phyloP scores from a whole-genome alignment of 768 basidiomycete species.

The Lactarius vividus region DNA sequence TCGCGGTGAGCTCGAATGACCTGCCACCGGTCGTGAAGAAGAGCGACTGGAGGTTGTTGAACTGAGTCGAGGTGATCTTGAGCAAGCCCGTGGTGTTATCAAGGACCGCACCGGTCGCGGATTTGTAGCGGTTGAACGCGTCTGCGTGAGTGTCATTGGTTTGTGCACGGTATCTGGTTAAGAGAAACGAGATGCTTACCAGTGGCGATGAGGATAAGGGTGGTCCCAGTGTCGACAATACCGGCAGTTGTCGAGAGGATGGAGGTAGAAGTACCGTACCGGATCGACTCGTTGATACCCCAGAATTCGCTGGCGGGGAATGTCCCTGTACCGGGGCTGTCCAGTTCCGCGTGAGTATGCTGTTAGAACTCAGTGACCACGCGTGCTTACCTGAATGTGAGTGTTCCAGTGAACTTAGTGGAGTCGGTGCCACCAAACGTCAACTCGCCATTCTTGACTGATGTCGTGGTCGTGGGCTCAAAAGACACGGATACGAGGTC shows the following conservation, averaged over 20 bases:
- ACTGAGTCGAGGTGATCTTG: slow-evolving; percentile 50
- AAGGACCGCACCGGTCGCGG: slow-evolving; percentile 34
- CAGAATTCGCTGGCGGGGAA: slow-evolving; percentile 31
- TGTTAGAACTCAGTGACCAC: neutral
- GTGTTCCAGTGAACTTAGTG: too few relatives aligned
- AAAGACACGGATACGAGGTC: too few relatives aligned
- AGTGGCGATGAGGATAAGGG: slow-evolving; percentile 31
- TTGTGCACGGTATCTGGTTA: neutral
- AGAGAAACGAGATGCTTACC: slow-evolving; percentile 11
- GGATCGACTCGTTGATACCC: slow-evolving; percentile 34
- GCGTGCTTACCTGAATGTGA: neutral
- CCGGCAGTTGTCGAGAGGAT: slow-evolving; percentile 34
- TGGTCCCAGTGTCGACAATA: slow-evolving; percentile 35
- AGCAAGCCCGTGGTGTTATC: slow-evolving; percentile 45
- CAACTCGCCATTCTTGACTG: neutral
- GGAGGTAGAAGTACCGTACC: slow-evolving; percentile 29
- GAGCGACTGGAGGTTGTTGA: slow-evolving; percentile 49
- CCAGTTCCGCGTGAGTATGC: slow-evolving; percentile 31
- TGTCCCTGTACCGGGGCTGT: slow-evolving; percentile 32
- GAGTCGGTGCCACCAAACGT: too few relatives aligned
- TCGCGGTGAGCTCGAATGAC: slow-evolving; percentile 40
- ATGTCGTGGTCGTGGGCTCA: too few relatives aligned
- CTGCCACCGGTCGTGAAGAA: slow-evolving; percentile 55
- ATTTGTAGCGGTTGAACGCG: slow-evolving; percentile 34
- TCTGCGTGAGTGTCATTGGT: slow-evolving; percentile 23